Conservation (phyloP, 2,329 filamentous ascomycete genomes). For the Fusarium cyanostomum region DNA sequence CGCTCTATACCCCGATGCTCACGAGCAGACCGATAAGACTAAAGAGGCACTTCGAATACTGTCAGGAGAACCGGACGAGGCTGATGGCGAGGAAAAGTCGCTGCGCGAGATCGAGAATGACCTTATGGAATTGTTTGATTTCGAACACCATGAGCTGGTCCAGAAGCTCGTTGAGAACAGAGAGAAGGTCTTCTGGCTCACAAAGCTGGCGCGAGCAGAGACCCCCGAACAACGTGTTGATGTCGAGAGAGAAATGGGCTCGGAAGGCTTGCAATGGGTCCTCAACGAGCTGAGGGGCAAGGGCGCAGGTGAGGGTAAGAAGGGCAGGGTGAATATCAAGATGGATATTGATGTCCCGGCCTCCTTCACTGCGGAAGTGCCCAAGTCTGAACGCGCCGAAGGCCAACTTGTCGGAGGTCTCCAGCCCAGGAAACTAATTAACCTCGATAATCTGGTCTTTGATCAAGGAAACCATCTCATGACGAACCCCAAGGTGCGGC, state of each 20-base stretch:
- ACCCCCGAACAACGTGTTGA: constrained; percentile 78
- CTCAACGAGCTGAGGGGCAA: constrained; percentile 88
- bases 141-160: constrained; percentile 93
- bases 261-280: constrained; percentile 85
- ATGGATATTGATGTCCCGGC: constrained; percentile 88
- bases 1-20: constrained; percentile 86
- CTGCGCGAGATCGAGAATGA: constrained; percentile 97
- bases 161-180: constrained; percentile 90
- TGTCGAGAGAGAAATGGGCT: constrained; percentile 90
- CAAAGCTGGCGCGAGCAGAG: constrained; percentile 83
- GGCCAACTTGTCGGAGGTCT: constrained; percentile 81
- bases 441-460: constrained; percentile 94
- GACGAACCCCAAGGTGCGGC: constrained; percentile 96
- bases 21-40: constrained; percentile 93
- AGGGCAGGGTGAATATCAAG: constrained; percentile 84
- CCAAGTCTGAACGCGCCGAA: constrained; percentile 67
- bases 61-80: constrained; percentile 75
- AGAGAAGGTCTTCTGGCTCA: constrained; percentile 96
- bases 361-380: constrained; percentile 60
- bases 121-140: constrained; percentile 97
- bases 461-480: constrained; percentile 99
- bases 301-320: constrained; percentile 66
- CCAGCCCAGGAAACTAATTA: constrained; percentile 87
- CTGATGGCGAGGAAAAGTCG: constrained; percentile 81
- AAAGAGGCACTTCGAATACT: constrained; percentile 84